Conservation (phyloP, 192 early-diverging fungal genomes). For the Coemansia sp. region DNA sequence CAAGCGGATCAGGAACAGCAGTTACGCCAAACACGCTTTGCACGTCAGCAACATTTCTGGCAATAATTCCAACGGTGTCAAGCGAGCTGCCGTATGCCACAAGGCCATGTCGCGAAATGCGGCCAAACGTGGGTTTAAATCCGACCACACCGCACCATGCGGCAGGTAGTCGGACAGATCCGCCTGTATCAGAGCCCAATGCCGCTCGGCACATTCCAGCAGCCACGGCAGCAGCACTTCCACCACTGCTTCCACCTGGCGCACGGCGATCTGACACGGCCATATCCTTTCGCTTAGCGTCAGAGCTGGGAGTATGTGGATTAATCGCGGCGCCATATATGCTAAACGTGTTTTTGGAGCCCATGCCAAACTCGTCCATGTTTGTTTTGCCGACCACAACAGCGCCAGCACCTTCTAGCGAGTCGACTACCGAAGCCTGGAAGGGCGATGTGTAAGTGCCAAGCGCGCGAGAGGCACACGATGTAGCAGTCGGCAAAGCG, state of each 20-base stretch:
- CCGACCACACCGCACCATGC: slow-evolving; percentile 93
- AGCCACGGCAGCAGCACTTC: slow-evolving; percentile 89
- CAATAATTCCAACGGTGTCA: slow-evolving; percentile 86
- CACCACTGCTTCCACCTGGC: slow-evolving; percentile 91
- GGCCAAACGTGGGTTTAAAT: slow-evolving; percentile 92
- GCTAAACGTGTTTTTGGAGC: slow-evolving; percentile 53
- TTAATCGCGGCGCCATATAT: slow-evolving; percentile 45
- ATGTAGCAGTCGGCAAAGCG: slow-evolving; percentile 61
- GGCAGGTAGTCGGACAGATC: slow-evolving; percentile 91
- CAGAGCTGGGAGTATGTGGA: slow-evolving; percentile 4
- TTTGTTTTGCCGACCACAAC: slow-evolving; percentile 81
- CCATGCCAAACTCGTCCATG: slow-evolving; percentile 99
- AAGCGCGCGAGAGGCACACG: slow-evolving; percentile 78
- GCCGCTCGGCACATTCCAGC: slow-evolving; percentile 78
- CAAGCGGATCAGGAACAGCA: slow-evolving; percentile 29
- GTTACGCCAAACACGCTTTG: slow-evolving; percentile 6
- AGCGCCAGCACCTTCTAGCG: slow-evolving; percentile 65
- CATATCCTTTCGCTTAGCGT: background rate
- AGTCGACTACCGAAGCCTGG: slow-evolving; percentile 70
- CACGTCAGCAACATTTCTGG: slow-evolving; percentile 63
- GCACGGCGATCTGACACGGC: background rate
- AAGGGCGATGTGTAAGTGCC: slow-evolving; percentile 49
- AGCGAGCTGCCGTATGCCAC: slow-evolving; percentile 85
- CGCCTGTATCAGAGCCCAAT: slow-evolving; percentile 93
- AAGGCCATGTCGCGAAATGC: slow-evolving; percentile 81